Evolutionary conservation across 257 asterid species (phyloP).

Genomic region (Linderniella brevidens): DNA sequence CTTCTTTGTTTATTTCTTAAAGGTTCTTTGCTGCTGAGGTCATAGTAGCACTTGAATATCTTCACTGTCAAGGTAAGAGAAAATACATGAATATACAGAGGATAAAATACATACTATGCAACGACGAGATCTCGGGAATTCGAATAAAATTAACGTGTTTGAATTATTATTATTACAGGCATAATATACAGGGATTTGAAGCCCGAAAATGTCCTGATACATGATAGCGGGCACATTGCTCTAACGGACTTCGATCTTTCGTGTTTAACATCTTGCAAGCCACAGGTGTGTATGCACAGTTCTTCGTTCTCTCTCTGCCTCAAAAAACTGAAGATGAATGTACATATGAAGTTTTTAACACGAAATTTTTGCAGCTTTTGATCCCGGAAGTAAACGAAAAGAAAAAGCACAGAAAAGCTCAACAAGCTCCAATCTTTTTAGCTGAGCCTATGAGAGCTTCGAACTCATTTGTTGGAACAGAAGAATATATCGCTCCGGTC

Average conservation of each 20-base stretch:
- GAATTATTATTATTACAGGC: constrained; percentile 29
- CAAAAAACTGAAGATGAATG: background rate
- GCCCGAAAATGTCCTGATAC: constrained; percentile 88
- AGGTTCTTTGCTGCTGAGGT: constrained; percentile 96
- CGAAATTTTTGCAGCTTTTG: constrained; percentile 44
- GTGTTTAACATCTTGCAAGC: constrained; percentile 95
- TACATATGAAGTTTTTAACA: background rate
- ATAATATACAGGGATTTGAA: constrained; percentile 92
- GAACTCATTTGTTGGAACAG: constrained; percentile 93
- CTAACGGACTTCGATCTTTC: constrained; percentile 95
- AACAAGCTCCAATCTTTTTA: constrained; percentile 65
- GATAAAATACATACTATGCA: background rate
- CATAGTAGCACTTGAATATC: constrained; percentile 86
- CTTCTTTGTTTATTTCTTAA: background rate
- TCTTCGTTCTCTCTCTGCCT: constrained; percentile 1
- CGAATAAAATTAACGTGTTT: background rate
- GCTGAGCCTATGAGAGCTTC: constrained; percentile 99
- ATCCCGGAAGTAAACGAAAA: constrained; percentile 59
- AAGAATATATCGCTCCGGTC: constrained; percentile 98
- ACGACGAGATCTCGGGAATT: no score
- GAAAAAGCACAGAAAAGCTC: constrained; percentile 49
- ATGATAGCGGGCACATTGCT: constrained; percentile 62
- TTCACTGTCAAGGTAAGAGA: constrained; percentile 91
- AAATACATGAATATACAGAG: background rate
- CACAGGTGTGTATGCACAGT: constrained; percentile 51